These are phyloP conservation scores for Hamigera avellanea DNA, from an alignment of 495 filamentous ascomycete species.

Conservation along the genomic window DNA sequence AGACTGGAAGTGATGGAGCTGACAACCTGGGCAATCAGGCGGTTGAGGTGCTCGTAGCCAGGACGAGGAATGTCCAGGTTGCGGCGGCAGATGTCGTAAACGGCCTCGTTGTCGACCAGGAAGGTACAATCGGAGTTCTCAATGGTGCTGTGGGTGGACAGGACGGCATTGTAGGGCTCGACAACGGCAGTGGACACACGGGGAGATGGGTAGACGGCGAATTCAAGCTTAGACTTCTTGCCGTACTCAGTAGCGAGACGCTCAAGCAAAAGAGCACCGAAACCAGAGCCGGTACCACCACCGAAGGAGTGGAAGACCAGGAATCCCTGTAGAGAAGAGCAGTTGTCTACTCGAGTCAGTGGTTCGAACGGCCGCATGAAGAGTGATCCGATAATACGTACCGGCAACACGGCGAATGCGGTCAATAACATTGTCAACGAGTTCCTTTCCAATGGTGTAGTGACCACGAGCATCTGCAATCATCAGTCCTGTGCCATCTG, in stretches of 20 bases:
- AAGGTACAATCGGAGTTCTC: constrained; percentile 92
- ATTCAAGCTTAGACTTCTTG: constrained; percentile 94
- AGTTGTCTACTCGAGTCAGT: constrained; percentile 57
- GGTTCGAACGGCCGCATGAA: neutral
- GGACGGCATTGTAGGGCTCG: constrained; percentile 87
- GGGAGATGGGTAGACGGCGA: constrained; percentile 79
- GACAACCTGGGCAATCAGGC: constrained; percentile 83
- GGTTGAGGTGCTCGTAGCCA: constrained; percentile 78
- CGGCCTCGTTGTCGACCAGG: constrained; percentile 86
- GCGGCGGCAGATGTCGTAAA: constrained; percentile 85
- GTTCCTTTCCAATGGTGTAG: constrained; percentile 88
- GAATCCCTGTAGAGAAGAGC: constrained; percentile 81
- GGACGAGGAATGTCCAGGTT: constrained; percentile 83
- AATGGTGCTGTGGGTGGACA: constrained; percentile 86
- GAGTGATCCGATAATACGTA: constrained; percentile 21
- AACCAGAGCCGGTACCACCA: constrained; percentile 84
- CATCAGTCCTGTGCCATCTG: constrained; percentile 13
- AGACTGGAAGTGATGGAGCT: constrained; percentile 85
- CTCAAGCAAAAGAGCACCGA: constrained; percentile 78
- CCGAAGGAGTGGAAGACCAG: constrained; percentile 91
- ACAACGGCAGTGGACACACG: constrained; percentile 80
- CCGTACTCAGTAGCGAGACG: constrained; percentile 80
- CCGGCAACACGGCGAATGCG: constrained; percentile 75
- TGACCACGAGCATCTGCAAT: constrained; percentile 73
- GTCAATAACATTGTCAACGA: constrained; percentile 73